A percentile compares a stretch with the other conserved stretches of the same genome.
These are phyloP conservation scores for Mycosphaerella sp. DNA, from an alignment of 2,329 filamentous ascomycete genomes.

Conservation along the genomic window DNA sequence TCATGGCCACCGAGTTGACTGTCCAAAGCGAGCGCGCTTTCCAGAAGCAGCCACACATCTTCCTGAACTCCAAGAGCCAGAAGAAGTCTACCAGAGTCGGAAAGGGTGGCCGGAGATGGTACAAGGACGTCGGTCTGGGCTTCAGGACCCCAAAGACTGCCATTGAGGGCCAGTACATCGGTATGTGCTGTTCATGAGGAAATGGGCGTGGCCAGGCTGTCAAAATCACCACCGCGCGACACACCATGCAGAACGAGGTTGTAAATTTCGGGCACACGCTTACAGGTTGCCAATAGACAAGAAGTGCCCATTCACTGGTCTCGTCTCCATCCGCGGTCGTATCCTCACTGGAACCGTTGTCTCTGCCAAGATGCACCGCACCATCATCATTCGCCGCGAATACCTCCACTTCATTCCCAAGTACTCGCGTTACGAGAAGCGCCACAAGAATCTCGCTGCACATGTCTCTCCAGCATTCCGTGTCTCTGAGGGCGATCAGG, in stretches of 20 bases:
- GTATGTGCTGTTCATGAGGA: conserved; percentile 52
- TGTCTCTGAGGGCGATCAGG: conserved; percentile 99
- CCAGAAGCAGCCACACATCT: conserved; percentile 99
- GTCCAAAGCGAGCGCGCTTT: conserved; percentile 99
- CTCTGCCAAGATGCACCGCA: conserved; percentile 99
- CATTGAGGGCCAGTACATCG: conserved; percentile 99
- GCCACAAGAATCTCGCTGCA: conserved; percentile 99
- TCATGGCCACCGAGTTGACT: conserved; percentile 96
- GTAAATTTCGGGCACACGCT: conserved; percentile 15
- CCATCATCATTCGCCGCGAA: conserved; percentile 97
- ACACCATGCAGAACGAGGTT: not conserved
- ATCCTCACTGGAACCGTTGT: conserved; percentile 99
- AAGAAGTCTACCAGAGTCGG: conserved; percentile 74
- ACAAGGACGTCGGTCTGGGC: conserved; percentile 99
- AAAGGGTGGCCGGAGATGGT: conserved; percentile 94
- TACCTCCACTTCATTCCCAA: conserved; percentile 99
- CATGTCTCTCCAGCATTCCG: conserved; percentile 99
- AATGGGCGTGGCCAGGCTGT: conserved; percentile 6
- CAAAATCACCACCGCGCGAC: conserved; percentile 2
- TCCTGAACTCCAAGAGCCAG: conserved; percentile 95
- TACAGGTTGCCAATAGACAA: conserved; percentile 62
- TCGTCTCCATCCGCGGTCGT: conserved; percentile 99
- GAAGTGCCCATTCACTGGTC: conserved; percentile 99
- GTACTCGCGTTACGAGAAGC: conserved; percentile 99
- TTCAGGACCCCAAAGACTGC: conserved; percentile 98